These are phyloP conservation scores for Coprinopsis cinerea DNA, from an alignment of 768 basidiomycete genomes.

Conservation along the genomic window DNA sequence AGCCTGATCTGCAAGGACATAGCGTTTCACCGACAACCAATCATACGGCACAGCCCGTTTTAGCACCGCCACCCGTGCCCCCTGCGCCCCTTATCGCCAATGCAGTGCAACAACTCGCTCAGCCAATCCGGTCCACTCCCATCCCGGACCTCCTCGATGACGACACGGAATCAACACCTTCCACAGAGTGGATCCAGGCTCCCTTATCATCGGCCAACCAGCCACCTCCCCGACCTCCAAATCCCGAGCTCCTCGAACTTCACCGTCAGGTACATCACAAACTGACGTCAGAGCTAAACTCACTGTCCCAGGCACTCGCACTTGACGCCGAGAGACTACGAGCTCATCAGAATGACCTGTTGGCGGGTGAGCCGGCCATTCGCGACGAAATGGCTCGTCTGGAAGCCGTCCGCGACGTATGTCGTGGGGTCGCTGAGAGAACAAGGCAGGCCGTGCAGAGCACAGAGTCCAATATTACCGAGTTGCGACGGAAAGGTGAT, in stretches of 20 bases:
- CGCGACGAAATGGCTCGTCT: conserved; percentile 94
- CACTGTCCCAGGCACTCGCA: conserved; percentile 58
- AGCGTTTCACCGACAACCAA: conserved; percentile 1
- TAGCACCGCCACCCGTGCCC: conserved; percentile 8
- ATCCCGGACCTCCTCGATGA: conserved; percentile 61
- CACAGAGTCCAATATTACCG: conserved; percentile 69
- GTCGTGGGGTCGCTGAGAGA: conserved; percentile 68
- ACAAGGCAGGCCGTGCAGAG: conserved; percentile 55
- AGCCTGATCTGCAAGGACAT: not conserved
- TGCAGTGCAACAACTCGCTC: conserved; percentile 4
- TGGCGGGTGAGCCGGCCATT: conserved; percentile 88
- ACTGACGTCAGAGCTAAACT: conserved; percentile 62
- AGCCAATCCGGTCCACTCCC: conserved; percentile 20
- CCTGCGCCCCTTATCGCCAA: conserved; percentile 6
- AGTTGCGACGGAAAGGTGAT: conserved; percentile 79
- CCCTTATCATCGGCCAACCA: conserved; percentile 12
- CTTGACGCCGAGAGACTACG: conserved; percentile 71
- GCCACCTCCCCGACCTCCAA: conserved; percentile 75
- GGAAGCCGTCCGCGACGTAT: conserved; percentile 90
- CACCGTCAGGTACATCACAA: conserved; percentile 75
- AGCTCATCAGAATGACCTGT: conserved; percentile 77
- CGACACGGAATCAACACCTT: conserved; percentile 12
- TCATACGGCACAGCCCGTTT: not conserved
- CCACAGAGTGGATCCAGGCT: conserved; percentile 21
- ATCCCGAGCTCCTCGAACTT: conserved; percentile 81